These are phyloP conservation scores for Pholiota adiposa DNA, from an alignment of 1,284 basidiomycete species.

Conservation along the genomic window DNA sequence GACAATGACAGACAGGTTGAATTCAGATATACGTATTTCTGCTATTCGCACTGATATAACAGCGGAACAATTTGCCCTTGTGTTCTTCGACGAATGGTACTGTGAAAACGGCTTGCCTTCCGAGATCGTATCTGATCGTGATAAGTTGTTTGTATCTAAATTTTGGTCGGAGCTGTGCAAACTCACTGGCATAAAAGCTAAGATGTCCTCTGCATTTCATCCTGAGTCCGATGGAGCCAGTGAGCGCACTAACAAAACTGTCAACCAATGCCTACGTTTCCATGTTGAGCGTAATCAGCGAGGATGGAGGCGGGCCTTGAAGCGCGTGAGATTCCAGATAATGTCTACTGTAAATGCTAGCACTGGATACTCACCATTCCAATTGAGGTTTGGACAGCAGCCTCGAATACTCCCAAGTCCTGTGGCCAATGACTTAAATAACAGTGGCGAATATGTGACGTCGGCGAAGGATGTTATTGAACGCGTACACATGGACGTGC, in stretches of 20 bases:
- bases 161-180: constrained; percentile 21
- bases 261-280: constrained; percentile 36
- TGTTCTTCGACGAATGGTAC: constrained; percentile 38
- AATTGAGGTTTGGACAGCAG: constrained; percentile 13
- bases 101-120: constrained; percentile 36
- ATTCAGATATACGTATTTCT: background rate
- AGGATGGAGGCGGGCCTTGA: constrained; percentile 19
- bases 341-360: constrained; percentile 25
- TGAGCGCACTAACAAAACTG: constrained; percentile 38
- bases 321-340: constrained; percentile 15
- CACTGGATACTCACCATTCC: constrained; percentile 20
- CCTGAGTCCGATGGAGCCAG: constrained; percentile 33
- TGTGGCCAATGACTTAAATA: background rate
- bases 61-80: background rate
- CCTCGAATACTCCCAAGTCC: constrained; percentile 12
- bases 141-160: constrained; percentile 32
- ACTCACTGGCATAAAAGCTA: constrained; percentile 7
- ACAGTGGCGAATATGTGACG: background rate
- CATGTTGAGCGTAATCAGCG: constrained; percentile 30
- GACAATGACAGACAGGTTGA: background rate
- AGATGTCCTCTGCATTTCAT: constrained; percentile 23
- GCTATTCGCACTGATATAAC: background rate
- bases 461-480: constrained; percentile 5
- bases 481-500: background rate
- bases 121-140: constrained; percentile 30